phyloP scores from a whole-genome alignment of 345 rosid genomes.

The Lepidium didymum region DNA sequence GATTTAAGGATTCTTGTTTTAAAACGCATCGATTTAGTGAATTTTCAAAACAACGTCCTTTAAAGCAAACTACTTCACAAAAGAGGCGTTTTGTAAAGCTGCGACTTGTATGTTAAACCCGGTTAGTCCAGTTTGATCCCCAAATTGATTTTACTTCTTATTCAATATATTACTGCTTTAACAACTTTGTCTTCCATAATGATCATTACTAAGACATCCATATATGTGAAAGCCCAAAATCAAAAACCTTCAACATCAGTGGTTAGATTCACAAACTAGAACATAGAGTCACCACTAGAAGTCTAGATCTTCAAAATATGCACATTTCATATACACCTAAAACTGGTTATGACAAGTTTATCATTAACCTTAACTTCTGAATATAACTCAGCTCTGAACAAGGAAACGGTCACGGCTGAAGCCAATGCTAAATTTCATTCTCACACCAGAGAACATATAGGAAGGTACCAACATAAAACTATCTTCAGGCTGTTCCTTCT shows the following conservation, averaged over 20 bases:
- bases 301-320: not conserved
- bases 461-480: slow-evolving; percentile 15
- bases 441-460: not conserved
- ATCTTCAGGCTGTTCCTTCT: not conserved
- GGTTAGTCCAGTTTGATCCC: not conserved
- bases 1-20: not conserved
- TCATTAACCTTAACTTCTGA: not conserved
- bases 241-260: not conserved
- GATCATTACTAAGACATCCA: not conserved
- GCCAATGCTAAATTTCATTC: not conserved
- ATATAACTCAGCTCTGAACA: not conserved
- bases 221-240: too few relatives aligned
- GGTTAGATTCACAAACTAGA: not conserved
- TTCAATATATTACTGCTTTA: not conserved
- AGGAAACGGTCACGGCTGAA: not conserved
- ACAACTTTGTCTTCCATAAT: not conserved
- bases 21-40: not conserved
- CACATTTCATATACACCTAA: not conserved
- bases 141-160: not conserved
- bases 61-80: too few relatives aligned
- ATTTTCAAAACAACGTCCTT: too few relatives aligned
- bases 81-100: too few relatives aligned
- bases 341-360: not conserved
- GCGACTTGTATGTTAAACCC: not conserved
- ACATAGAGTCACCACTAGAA: not conserved